phyloP scores from a whole-genome alignment of 2,329 filamentous ascomycete genomes.

The Didymella segeticola region DNA sequence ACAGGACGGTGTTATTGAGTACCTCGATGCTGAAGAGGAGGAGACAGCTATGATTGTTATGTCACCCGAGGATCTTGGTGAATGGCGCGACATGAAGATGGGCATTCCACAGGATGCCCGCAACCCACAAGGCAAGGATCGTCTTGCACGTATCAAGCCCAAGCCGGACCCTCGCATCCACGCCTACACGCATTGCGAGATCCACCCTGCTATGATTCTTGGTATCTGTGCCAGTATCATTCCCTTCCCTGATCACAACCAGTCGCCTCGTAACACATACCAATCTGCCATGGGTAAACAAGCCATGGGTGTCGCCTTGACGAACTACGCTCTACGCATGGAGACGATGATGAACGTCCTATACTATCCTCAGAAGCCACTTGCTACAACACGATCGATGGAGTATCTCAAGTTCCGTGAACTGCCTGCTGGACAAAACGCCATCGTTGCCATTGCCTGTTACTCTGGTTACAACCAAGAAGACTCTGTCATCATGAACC shows the following conservation, averaged over 20 bases:
- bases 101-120: conserved; percentile 39
- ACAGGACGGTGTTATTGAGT: conserved; percentile 86
- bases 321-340: conserved; percentile 96
- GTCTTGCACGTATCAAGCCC: conserved; percentile 86
- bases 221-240: conserved; percentile 99
- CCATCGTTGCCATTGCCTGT: conserved; percentile 95
- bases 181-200: conserved; percentile 97
- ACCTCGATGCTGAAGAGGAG: conserved; percentile 96
- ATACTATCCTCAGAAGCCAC: conserved; percentile 97
- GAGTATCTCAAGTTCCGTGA: conserved; percentile 98
- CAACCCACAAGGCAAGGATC: conserved; percentile 70
- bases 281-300: conserved; percentile 99
- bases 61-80: conserved; percentile 92
- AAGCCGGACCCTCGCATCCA: conserved; percentile 86
- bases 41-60: conserved; percentile 99
- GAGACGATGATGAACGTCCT: conserved; percentile 99
- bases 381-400: conserved; percentile 96
- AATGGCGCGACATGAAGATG: conserved; percentile 56
- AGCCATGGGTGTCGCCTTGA: conserved; percentile 98
- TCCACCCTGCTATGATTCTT: conserved; percentile 98
- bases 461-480: conserved; percentile 99
- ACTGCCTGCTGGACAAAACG: conserved; percentile 94
- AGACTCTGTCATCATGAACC: conserved; percentile 99
- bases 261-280: conserved; percentile 98
- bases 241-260: conserved; percentile 98